Percentiles rank a stretch among this genome's conserved stretches.
Conservation (phyloP, 164 flowering plant genomes). For the Tetracentron sinense region DNA sequence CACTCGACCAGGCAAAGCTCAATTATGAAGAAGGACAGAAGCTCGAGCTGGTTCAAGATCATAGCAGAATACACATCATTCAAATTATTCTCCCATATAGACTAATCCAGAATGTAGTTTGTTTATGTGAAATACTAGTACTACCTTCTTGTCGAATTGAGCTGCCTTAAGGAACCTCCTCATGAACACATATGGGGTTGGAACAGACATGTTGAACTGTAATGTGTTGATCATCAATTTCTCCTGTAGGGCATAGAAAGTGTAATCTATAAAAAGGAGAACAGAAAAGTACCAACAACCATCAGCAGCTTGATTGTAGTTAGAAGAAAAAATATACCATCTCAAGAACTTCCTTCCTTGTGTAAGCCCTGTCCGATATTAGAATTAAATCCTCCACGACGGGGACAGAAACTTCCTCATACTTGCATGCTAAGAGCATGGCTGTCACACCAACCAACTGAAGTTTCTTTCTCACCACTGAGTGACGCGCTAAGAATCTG, state of each 20-base stretch:
- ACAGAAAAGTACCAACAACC: not conserved
- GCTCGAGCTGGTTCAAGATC: constrained; percentile 53
- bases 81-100: not conserved
- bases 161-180: constrained; percentile 79
- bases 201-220: constrained; percentile 66
- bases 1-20: constrained; percentile 76
- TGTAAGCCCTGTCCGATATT: constrained; percentile 75
- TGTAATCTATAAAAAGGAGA: not conserved
- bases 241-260: constrained; percentile 48
- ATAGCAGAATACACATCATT: not conserved
- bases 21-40: constrained; percentile 63
- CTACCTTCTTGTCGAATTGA: constrained; percentile 57
- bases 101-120: not conserved
- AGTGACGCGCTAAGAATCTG: constrained; percentile 57
- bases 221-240: constrained; percentile 58
- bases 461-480: constrained; percentile 59
- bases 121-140: not conserved
- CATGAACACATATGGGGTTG: constrained; percentile 81
- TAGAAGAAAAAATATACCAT: constrained; percentile 42
- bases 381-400: constrained; percentile 63
- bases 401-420: constrained; percentile 78
- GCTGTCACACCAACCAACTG: constrained; percentile 89
- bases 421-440: constrained; percentile 85
- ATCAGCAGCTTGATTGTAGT: not conserved
- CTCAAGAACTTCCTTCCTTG: constrained; percentile 68